A percentile compares a stretch with the other conserved stretches of the same genome.
phyloP scores from a whole-genome alignment of 306 rosid species.

The Lablab purpureus region DNA sequence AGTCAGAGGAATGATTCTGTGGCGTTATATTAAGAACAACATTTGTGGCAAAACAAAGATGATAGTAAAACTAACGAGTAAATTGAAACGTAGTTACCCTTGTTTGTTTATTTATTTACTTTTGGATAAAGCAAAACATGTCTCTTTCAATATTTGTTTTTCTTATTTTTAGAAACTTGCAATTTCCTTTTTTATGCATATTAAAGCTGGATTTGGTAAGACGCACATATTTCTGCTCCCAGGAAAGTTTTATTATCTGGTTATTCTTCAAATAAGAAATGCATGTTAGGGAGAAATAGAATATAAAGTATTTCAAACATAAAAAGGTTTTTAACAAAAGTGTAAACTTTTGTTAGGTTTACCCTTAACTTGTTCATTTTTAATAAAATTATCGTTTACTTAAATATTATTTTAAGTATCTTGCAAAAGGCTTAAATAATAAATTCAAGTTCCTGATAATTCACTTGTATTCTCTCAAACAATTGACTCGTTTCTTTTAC shows the following conservation, averaged over 20 bases:
- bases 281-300: neutral
- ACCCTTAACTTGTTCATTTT: too few species aligned
- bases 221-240: neutral
- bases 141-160: neutral
- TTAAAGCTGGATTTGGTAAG: neutral
- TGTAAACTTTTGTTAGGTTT: too few species aligned
- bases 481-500: too few species aligned
- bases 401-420: too few species aligned
- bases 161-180: neutral
- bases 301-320: neutral
- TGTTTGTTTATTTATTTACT: neutral
- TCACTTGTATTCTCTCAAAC: too few species aligned
- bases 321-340: too few species aligned
- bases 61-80: neutral
- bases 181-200: neutral
- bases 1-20: slow-evolving; percentile 38
- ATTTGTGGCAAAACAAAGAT: slow-evolving; percentile 1
- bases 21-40: neutral
- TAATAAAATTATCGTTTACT: too few species aligned
- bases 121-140: neutral
- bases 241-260: neutral
- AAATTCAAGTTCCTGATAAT: too few species aligned
- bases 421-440: too few species aligned
- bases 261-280: neutral
- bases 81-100: neutral